A percentile compares a stretch with the other conserved stretches of the same genome.
Evolutionary conservation across 352 stramenopile species (phyloP).

Genomic region (Phytopythium montanum): DNA sequence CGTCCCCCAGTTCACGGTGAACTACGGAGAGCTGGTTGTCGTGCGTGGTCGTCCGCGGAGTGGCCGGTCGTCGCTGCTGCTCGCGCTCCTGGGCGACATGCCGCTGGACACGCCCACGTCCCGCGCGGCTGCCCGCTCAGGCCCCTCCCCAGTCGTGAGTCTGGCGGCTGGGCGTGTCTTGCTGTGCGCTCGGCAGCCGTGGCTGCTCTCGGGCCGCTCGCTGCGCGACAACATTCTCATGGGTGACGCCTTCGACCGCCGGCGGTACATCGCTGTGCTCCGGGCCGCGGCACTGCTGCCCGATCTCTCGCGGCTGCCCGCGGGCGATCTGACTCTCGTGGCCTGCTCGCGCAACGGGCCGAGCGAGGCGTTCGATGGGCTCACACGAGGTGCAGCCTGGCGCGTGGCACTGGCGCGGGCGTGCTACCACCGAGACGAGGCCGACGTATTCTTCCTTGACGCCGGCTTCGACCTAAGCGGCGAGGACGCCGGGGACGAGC

Average conservation of each 20-base stretch:
- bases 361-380: background rate
- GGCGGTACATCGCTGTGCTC: constrained; percentile 75
- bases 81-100: constrained; percentile 96
- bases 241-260: constrained; percentile 60
- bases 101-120: constrained; percentile 36
- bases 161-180: constrained; percentile 32
- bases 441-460: constrained; percentile 70
- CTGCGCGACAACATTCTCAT: constrained; percentile 93
- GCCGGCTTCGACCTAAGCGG: constrained; percentile 27
- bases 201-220: constrained; percentile 84
- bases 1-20: constrained; percentile 64
- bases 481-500: constrained; percentile 31
- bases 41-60: constrained; percentile 92
- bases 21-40: constrained; percentile 88
- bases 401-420: constrained; percentile 71
- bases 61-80: constrained; percentile 95
- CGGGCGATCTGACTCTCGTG: constrained; percentile 82
- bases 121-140: constrained; percentile 54
- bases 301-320: constrained; percentile 75
- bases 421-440: constrained; percentile 72
- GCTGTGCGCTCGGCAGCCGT: constrained; percentile 90
- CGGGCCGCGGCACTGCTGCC: constrained; percentile 71
- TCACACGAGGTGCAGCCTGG: background rate
- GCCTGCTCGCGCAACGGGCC: constrained; percentile 19
- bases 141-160: background rate